Percentiles rank a stretch among this genome's conserved stretches.
Evolutionary conservation across 1,284 basidiomycete genomes (phyloP).

Genomic region (Pseudozyma tsukubaensis): DNA sequence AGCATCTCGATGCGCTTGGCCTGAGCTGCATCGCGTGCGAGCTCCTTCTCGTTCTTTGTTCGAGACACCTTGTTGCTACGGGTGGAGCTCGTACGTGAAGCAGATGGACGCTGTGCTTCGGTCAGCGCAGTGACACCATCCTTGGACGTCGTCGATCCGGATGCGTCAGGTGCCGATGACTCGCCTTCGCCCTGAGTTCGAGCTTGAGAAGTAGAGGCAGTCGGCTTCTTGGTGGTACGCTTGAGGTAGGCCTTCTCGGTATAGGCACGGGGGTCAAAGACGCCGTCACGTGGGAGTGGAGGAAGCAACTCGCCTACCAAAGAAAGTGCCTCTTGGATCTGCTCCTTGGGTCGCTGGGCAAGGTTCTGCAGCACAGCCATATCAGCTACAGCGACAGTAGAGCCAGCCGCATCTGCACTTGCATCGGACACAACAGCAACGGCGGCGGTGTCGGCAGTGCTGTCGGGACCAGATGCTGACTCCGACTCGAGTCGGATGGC

Average conservation of each 20-base stretch:
- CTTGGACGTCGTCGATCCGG: not conserved
- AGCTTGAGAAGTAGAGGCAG: not conserved
- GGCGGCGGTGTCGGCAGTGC: constrained; percentile 44
- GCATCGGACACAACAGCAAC: constrained; percentile 43
- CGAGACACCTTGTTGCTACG: constrained; percentile 18
- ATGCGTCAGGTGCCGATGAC: constrained; percentile 5
- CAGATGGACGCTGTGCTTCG: constrained; percentile 9
- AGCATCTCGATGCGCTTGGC: constrained; percentile 59
- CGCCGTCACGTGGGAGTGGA: constrained; percentile 76
- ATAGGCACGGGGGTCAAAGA: constrained; percentile 90
- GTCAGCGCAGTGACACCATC: constrained; percentile 4
- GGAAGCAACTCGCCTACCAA: constrained; percentile 63
- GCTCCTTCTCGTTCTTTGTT: constrained; percentile 52
- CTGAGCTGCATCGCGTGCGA: constrained; percentile 53
- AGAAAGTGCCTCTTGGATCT: constrained; percentile 65
- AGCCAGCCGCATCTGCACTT: constrained; percentile 14
- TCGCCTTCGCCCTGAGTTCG: constrained; percentile 12
- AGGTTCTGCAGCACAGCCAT: constrained; percentile 98
- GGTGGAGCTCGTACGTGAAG: constrained; percentile 23
- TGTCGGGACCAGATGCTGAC: constrained; percentile 26
- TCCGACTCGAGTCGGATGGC: constrained; percentile 43
- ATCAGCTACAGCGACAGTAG: constrained; percentile 72
- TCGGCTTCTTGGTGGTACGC: constrained; percentile 25
- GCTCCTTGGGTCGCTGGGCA: constrained; percentile 91
- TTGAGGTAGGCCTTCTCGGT: constrained; percentile 81